phyloP scores from a whole-genome alignment of 495 filamentous ascomycete species.

The Thermochaetoides thermophila region DNA sequence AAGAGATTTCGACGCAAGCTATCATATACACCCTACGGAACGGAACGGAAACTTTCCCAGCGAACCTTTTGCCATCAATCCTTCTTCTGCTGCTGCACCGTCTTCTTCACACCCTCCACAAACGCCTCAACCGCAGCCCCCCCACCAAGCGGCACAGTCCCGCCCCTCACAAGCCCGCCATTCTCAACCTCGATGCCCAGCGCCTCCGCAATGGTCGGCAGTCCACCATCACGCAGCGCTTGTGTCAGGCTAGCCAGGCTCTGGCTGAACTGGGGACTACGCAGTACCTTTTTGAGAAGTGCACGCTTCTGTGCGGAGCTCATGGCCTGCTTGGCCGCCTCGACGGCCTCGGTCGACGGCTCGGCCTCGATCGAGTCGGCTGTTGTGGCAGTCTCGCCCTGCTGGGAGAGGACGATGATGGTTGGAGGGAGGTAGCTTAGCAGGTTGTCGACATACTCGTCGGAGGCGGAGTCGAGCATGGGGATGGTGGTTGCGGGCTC shows the following conservation, averaged over 20 bases:
- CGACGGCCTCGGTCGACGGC: constrained; percentile 46
- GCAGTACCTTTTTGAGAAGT: constrained; percentile 68
- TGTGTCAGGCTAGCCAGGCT: constrained; percentile 69
- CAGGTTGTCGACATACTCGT: constrained; percentile 53
- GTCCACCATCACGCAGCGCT: constrained; percentile 80
- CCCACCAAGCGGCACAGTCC: constrained; percentile 69
- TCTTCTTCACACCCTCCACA: constrained; percentile 69
- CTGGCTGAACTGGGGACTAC: constrained; percentile 81
- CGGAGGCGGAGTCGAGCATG: constrained; percentile 50
- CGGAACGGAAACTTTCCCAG: no score
- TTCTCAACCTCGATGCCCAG: constrained; percentile 64
- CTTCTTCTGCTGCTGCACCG: constrained; percentile 40
- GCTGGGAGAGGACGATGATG: constrained; percentile 54
- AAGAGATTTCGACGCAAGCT: no score
- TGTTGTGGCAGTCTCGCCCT: no score
- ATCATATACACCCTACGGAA: no score
- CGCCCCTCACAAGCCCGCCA: constrained; percentile 62
- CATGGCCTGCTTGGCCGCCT: constrained; percentile 61
- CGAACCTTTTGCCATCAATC: no score
- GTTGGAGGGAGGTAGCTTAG: constrained; percentile 58
- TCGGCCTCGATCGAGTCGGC: constrained; percentile 40
- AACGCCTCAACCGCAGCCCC: constrained; percentile 84
- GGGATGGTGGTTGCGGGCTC: constrained; percentile 60
- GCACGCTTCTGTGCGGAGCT: constrained; percentile 64
- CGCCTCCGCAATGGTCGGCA: constrained; percentile 79